A percentile compares a stretch with the other conserved stretches of the same genome.
phyloP scores from a whole-genome alignment of 345 rosid species.

The Populus pruinosa region DNA sequence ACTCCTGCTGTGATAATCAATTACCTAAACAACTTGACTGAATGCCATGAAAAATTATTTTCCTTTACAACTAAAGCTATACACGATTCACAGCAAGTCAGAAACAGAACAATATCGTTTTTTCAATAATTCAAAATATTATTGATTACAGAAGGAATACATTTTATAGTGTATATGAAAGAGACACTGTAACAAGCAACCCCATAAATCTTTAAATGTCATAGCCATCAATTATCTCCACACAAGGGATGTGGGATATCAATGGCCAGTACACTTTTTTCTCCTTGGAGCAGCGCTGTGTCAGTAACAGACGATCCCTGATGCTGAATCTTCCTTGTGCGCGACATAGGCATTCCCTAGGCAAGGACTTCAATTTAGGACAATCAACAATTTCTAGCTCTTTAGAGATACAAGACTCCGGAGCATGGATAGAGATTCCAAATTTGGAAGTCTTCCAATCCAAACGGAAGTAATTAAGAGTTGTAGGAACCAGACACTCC shows the following conservation, averaged over 20 bases:
- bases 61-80: not conserved
- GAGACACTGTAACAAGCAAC: not conserved
- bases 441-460: not conserved
- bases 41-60: not conserved
- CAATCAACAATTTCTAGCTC: constrained; percentile 15
- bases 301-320: constrained; percentile 14
- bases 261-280: constrained; percentile 21
- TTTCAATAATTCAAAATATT: not conserved
- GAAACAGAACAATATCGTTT: too few species aligned
- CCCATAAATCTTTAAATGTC: not conserved
- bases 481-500: not conserved
- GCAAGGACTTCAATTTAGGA: constrained; percentile 17
- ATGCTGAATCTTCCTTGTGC: constrained; percentile 18
- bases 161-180: not conserved
- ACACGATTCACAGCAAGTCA: not conserved
- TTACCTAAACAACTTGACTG: not conserved
- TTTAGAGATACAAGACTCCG: constrained; percentile 15
- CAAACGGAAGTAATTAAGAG: not conserved
- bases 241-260: constrained; percentile 19
- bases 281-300: constrained; percentile 1
- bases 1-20: not conserved
- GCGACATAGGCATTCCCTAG: constrained; percentile 15
- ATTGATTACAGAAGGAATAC: not conserved
- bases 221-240: constrained; percentile 4
- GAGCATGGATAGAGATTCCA: constrained; percentile 7